Evolutionary conservation across 345 rosid genomes (phyloP), one percentile per base, ranked within the genome.

Genomic region (Jatropha curcas): DNA sequence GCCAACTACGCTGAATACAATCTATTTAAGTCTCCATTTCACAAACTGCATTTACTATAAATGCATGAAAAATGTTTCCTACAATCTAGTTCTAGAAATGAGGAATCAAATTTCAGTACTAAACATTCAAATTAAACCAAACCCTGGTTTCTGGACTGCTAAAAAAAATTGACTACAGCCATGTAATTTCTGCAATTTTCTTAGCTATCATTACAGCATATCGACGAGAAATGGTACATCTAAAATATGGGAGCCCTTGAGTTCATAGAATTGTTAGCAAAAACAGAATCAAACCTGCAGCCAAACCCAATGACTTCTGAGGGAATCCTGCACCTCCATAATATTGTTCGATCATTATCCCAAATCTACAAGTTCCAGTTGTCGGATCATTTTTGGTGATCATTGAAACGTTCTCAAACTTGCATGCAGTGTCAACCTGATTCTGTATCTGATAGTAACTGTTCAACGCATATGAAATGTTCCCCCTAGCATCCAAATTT

Each of bases 381-480:
- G 96, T 77, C 5, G 99, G 98, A 81, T 92, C 79, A 0, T 76
- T 48, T 80, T 79, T 89, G 0, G 89, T 86, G 80, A 88, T 77
- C 33, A 79, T 85, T 2, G 92, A 83, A 39, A 92, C 66, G 76
- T 91, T 88, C 5, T 91, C 77, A 75, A 95, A 95, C 81, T 86
- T 87, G 84, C 98, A 95, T 16, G 98, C 97, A 1, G 13, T 72
- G 2, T 92, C 97, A 0, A 73, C 79, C 83, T 95, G 99, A 78
- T 95, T 84, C 13, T 89, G 73, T 28, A 37, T 86, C 89, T 95
- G 99, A 80, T 79, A 95, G 74, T 91, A 95, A 83, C 98, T 95
- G 63, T 95, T 92, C 52, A 91, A 91, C 2, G 99, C 99, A 70
- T 82, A 95, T 0, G 98, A 95, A 61, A 95, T 88, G 75, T 92